Base-by-base conservation (phyloP, 1,139 yeast species). In the Taiozyma sp. region DNA sequence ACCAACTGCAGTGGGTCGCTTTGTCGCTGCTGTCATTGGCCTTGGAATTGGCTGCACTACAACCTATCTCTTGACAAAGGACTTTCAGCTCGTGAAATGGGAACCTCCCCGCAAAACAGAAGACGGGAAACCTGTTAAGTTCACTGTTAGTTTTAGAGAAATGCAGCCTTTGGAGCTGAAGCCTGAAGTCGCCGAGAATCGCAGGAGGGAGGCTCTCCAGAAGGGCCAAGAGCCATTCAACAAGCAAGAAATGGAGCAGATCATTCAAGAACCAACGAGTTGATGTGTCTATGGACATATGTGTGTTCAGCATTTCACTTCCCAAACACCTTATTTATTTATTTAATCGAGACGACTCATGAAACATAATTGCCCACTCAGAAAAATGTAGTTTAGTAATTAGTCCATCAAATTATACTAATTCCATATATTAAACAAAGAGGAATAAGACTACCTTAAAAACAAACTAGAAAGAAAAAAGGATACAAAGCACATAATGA, bases 111-210 rank as follows among this genome's bases (percentile, higher is more conserved):
- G 45, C 47, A 55, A 28, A 13, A 68, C 66, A 48, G 66, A 46
- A 53, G 61, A 53, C 55, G 61, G 53, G 56, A 57, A 50, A 52
- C 57, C 52, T 29, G 63, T 68, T 53, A 63, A 62, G 30, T 40
- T 58, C 19, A 53, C 42, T 19, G 70, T 72, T 19, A 52, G 63
- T 2, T 70, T 69, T 50, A 55, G 67, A 45, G 68, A 66, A 14
- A 64, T 68, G 56, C 62, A 63, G 44, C 72, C 74, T 0, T 56
- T 72, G 19, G 60, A 63, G 46, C 60, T 70, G 42, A 70, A 62
- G 46, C 71, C 71, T 0, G 73, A 68, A 43, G 70, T 65, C 2
- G 46, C 30, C 4, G 50, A 47, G 54, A 51, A 39, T 47, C 28
- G 40, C 41, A 50, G 26, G 50, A 46, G 42, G 42, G 52, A 41